Evolutionary conservation across 2,329 filamentous ascomycete genomes (phyloP), one percentile per base, ranked within the genome.

Genomic region (Fusarium penzigii): DNA sequence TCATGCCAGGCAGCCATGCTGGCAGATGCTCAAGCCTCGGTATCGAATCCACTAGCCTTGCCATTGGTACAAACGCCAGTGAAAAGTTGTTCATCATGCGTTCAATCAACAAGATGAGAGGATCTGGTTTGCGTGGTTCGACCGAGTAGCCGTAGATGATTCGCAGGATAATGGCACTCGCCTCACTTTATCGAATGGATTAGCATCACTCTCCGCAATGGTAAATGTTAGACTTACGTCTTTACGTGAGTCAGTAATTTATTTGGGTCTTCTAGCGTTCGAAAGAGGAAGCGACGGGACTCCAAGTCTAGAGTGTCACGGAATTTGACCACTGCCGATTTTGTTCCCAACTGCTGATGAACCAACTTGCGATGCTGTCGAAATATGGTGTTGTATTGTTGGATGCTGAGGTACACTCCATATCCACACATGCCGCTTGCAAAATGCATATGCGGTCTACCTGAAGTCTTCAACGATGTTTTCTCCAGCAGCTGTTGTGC

Each of bases 81-180:
- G 39, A 46, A 7, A 44, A 38, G 0, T 49, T 48, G 5, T 42
- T 10, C 52, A 53, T 49, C 49, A 52, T 53, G 1, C 39, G 14
- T 0, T 55, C 45, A 64, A 64, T 56, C 12, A 69, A 42, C 0
- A 51, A 29, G 1, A 68, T 58, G 3, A 71, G 29, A 0, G 58
- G 53, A 17, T 71, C 68, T 0, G 42, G 13, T 11, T 58, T 49
- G 2, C 58, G 13, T 0, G 61, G 57, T 14, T 66, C 59, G 7
- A 61, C 51, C 5, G 51, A 52, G 44, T 71, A 70, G 6, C 64
- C 65, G 20, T 68, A 69, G 1, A 59, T 52, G 8, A 63, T 62
- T 29, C 60, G 59, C 1, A 64, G 39, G 2, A 63, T 54, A 8
- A 51, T 62, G 3, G 59, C 55, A 10, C 52, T 49, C 0, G 61